Evolutionary conservation across 176 grass and related monocot species (phyloP), one percentile per base, ranked within the genome.

Genomic region (Alopecurus myosuroides): DNA sequence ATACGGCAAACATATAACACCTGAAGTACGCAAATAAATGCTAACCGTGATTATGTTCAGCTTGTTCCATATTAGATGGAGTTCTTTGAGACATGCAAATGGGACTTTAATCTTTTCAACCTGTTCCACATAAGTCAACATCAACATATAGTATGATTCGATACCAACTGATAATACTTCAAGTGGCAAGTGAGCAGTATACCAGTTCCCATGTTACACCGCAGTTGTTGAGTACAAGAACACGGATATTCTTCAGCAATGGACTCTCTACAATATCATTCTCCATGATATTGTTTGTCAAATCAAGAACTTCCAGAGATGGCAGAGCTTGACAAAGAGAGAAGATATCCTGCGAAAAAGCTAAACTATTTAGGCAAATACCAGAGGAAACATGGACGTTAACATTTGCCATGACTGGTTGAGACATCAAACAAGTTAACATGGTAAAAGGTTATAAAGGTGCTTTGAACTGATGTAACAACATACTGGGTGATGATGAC

Each of bases 191-290:
- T 20, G 60, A 29, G 35, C 7, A 40, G 49, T 63, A 82, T 92
- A 95, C 97, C 89, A 87, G 72, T 89, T 91, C 90, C 97, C 97
- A 98, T 34, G 89, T 88, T 34, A 98, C 39, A 36, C 84, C 62
- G 18, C 91, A 95, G 63, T 94, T 92, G 64, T 94, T 98, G 35
- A 98, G 93, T 85, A 98, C 97, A 78, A 98, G 66, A 88, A 94
- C 46, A 57, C 6, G 48, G 40, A 95, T 95, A 58, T 83, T 89
- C 72, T 81, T 79, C 34, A 95, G 86, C 58, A 55, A 84, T 64
- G 74, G 74, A 90, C 76, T 84, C 49, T 92, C 84, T 23, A 36
- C 57, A 58, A 92, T 57, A 42, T 95, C 76, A 83, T 71, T 84
- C 64, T 90, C 91, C 91, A 98, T 94, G 50, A 76, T 78, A 85